Conservation (phyloP, 805 yeast genomes). For the Komagataella phaffii region DNA sequence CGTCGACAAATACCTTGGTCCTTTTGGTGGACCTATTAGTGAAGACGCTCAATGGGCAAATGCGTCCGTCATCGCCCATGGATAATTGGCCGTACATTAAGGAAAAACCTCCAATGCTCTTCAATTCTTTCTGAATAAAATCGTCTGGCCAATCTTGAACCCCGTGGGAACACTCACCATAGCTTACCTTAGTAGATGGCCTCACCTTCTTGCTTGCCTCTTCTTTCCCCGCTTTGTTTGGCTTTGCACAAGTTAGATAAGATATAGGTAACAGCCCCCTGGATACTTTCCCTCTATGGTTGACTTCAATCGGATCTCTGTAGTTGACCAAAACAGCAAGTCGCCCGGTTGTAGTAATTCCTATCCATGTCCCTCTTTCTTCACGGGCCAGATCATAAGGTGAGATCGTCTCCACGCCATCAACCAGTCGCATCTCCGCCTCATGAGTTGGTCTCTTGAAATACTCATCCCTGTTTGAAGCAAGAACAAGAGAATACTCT, state of each 20-base stretch:
- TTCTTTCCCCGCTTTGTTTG: conserved; percentile 32
- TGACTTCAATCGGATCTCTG: conserved; percentile 28
- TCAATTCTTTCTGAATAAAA: conserved; percentile 11
- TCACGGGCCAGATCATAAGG: conserved; percentile 65
- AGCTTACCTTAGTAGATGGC: not conserved
- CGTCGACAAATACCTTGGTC: conserved; percentile 8
- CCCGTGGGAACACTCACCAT: not conserved
- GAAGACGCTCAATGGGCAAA: conserved; percentile 27
- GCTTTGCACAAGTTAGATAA: conserved; percentile 18
- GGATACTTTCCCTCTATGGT: conserved; percentile 16
- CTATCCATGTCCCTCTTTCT: conserved; percentile 90
- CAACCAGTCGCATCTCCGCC: conserved; percentile 27
- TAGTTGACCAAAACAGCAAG: conserved; percentile 69
- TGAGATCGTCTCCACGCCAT: conserved; percentile 26
- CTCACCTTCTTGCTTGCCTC: conserved; percentile 9
- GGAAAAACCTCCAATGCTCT: conserved; percentile 48
- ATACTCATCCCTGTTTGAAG: conserved; percentile 84
- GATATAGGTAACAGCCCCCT: conserved; percentile 32
- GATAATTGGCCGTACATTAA: conserved; percentile 39
- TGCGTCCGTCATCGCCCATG: conserved; percentile 11
- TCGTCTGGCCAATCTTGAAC: not conserved
- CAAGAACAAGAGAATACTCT: conserved; percentile 58
- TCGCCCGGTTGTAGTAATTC: conserved; percentile 38
- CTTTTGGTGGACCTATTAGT: conserved; percentile 31
- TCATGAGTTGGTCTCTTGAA: conserved; percentile 56